These are phyloP conservation scores for Diutina catenulata DNA, from an alignment of 1,139 yeast genomes.

Conservation along the genomic window DNA sequence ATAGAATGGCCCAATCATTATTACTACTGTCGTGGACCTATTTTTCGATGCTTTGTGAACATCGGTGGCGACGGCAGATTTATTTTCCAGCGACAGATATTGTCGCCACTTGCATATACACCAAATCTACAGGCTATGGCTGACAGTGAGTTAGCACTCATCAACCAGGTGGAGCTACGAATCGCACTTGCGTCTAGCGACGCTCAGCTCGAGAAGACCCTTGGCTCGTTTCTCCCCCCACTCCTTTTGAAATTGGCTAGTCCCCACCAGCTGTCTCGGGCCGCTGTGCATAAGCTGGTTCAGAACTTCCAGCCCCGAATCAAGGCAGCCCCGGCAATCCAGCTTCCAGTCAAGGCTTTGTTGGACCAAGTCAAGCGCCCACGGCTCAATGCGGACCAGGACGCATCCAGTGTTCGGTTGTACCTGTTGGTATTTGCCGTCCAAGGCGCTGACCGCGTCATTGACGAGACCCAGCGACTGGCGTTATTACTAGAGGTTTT, in stretches of 20 bases:
- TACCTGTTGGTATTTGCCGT: slow-evolving; percentile 59
- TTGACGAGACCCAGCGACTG: slow-evolving; percentile 18
- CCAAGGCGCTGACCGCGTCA: slow-evolving; percentile 48
- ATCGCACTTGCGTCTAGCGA: slow-evolving; percentile 69
- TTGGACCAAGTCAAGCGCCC: slow-evolving; percentile 54
- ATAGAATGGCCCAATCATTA: background rate
- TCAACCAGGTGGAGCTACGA: slow-evolving; percentile 72
- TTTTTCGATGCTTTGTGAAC: too few relatives aligned
- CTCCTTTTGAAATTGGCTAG: slow-evolving; percentile 70
- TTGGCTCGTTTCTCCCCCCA: slow-evolving; percentile 64
- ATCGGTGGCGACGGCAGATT: too few relatives aligned
- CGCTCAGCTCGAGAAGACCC: slow-evolving; percentile 46
- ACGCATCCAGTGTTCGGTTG: slow-evolving; percentile 43
- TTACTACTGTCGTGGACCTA: too few relatives aligned
- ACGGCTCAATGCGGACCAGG: slow-evolving; percentile 27
- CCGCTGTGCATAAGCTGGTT: slow-evolving; percentile 54
- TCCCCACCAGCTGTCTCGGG: slow-evolving; percentile 53
- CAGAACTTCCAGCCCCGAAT: slow-evolving; percentile 61
- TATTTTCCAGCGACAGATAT: too few relatives aligned
- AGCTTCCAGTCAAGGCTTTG: slow-evolving; percentile 52
- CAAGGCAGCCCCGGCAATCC: slow-evolving; percentile 40
- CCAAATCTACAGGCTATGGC: too few relatives aligned
- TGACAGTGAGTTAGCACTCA: slow-evolving; percentile 37
- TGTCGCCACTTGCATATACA: too few relatives aligned
- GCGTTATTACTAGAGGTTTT: slow-evolving; percentile 38